Base-by-base conservation (phyloP, 2,329 filamentous ascomycete genomes). In the Diplodia seriata region DNA sequence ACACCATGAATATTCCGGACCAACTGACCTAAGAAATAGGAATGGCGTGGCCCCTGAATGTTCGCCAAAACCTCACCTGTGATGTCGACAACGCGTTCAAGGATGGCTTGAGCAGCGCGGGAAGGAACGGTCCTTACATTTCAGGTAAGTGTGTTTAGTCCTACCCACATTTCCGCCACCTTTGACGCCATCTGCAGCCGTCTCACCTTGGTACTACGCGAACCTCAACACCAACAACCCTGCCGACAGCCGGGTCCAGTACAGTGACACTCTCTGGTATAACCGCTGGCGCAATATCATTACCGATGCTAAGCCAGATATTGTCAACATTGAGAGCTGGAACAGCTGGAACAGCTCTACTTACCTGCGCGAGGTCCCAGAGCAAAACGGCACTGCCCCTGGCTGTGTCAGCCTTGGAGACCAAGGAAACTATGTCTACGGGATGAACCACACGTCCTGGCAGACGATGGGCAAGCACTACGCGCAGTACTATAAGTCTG, bases 191-290 rank as follows among this genome's bases (percentile, higher is more conserved):
- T 63, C 51, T 59, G 26, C 70, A 78, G 77, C 75, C 47, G 74
- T 80, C 61, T 79, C 78, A 12, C 78, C 78, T 26, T 80, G 77
- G 77, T 78, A 79, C 71, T 80, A 74, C 75, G 77, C 79, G 70
- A 76, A 79, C 68, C 75, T 78, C 56, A 74, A 78, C 73, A 71
- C 76, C 68, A 76, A 76, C 69, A 76, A 76, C 29, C 57, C 66
- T n/a, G 66, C 66, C 29, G 64, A 57, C 53, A 66, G 64, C 31
- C 79, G 76, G 75, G 76, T 80, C 26, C 73, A 76, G 6, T 79
- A 79, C 73, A 76, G 74, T 61, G 77, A 80, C 71, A 75, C 72
- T n/a, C 76, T 79, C 63, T 78, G 77, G 56, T 71, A 72, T 29
- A 69, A 76, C 68, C 77, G 78, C 61, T 72, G 69, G 47, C 65